These are phyloP conservation scores for Teunomyces aglyptinius DNA, from an alignment of 805 yeast genomes.

Conservation along the genomic window DNA sequence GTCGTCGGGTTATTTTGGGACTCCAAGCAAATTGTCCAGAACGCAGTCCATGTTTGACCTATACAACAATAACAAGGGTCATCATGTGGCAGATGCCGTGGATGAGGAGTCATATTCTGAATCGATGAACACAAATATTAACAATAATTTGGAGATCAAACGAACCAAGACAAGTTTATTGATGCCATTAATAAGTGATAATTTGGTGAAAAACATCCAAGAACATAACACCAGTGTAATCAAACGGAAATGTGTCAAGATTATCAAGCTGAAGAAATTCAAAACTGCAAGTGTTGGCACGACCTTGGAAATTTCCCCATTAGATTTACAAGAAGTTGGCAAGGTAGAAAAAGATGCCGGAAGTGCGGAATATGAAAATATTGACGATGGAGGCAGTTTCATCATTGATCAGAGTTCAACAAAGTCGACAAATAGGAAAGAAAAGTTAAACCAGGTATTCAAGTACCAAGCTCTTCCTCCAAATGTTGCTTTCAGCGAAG, in stretches of 20 bases:
- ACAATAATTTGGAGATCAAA: conserved; percentile 9
- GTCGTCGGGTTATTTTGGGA: conserved; percentile 5
- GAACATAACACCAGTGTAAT: conserved; percentile 20
- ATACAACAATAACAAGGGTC: conserved; percentile 9
- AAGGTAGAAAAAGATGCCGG: neutral
- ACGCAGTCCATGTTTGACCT: conserved; percentile 37
- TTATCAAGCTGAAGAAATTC: conserved; percentile 17
- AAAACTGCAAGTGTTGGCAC: neutral
- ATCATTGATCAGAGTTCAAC: conserved; percentile 11
- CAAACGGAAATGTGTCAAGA: conserved; percentile 19
- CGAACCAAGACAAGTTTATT: conserved; percentile 20
- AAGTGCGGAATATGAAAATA: conserved; percentile 5
- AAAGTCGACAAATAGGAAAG: conserved; percentile 5
- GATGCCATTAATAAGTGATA: conserved; percentile 18
- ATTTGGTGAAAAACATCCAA: conserved; percentile 15
- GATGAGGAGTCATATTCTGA: neutral
- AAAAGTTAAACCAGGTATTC: neutral
- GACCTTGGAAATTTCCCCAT: conserved; percentile 7
- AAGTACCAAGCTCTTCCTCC: conserved; percentile 20
- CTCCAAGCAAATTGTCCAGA: conserved; percentile 24
- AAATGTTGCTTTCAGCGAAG: conserved; percentile 45
- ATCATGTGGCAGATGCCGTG: neutral
- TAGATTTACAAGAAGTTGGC: neutral
- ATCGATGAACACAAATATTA: neutral
- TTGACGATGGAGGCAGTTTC: conserved; percentile 7